Evolutionary conservation across 257 asterid species (phyloP).

Genomic region (Cynanchum wilfordii): DNA sequence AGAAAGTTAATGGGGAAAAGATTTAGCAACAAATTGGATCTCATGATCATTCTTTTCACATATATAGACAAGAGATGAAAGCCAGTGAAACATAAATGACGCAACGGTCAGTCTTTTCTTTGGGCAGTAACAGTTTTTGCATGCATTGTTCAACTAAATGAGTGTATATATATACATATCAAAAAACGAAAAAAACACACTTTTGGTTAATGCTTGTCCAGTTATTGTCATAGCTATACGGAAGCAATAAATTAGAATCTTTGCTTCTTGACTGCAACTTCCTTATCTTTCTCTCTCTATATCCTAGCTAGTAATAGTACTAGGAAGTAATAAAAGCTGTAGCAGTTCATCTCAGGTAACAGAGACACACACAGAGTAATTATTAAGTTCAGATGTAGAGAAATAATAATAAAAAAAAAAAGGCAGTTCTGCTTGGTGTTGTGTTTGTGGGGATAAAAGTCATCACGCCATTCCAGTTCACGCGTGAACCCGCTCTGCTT

Average conservation of each 20-base stretch:
- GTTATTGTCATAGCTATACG: background rate
- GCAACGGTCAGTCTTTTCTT: too few relatives aligned
- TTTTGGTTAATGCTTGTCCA: background rate
- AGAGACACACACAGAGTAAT: slow-evolving; percentile 3
- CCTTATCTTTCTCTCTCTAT: background rate
- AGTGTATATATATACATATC: too few relatives aligned
- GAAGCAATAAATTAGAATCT: background rate
- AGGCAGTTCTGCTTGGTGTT: slow-evolving; percentile 6
- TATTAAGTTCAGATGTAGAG: background rate
- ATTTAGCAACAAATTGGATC: too few relatives aligned
- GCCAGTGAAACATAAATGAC: too few relatives aligned
- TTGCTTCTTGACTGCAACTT: slow-evolving; percentile 6
- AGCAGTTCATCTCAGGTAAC: slow-evolving; percentile 12
- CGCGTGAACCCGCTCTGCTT: slow-evolving; percentile 42
- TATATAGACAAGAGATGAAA: too few relatives aligned
- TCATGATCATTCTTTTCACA: too few relatives aligned
- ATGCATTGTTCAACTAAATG: too few relatives aligned
- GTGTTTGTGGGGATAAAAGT: slow-evolving; percentile 21
- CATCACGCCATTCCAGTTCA: slow-evolving; percentile 57
- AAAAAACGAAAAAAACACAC: background rate
- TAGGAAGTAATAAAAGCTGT: slow-evolving; percentile 11
- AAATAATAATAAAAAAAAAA: background rate
- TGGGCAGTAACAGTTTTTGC: too few relatives aligned
- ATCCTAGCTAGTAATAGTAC: background rate
- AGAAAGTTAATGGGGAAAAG: too few relatives aligned